Conservation (phyloP, 306 rosid species). For the Cicer judaicum region DNA sequence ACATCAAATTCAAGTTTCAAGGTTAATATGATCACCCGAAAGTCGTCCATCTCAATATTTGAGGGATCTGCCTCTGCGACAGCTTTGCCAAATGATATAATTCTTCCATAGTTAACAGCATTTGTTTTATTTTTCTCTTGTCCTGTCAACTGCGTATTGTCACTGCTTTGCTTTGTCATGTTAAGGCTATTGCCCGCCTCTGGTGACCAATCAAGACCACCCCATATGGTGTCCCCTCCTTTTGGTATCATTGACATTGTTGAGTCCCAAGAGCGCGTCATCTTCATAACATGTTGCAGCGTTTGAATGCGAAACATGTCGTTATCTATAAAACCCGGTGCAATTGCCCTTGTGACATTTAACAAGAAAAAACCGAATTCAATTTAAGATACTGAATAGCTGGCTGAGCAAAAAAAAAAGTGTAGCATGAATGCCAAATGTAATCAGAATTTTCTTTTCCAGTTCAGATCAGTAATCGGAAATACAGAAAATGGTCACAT, state of each 20-base stretch:
- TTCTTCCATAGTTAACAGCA: constrained; percentile 64
- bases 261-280: constrained; percentile 90
- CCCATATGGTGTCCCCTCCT: constrained; percentile 91
- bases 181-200: constrained; percentile 63
- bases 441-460: constrained; percentile 24
- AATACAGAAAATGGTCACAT: constrained; percentile 12
- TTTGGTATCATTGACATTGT: constrained; percentile 93
- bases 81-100: constrained; percentile 78
- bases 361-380: constrained; percentile 38
- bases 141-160: constrained; percentile 40
- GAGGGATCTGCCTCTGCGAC: constrained; percentile 71
- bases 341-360: constrained; percentile 66
- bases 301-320: constrained; percentile 86
- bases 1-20: constrained; percentile 25
- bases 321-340: constrained; percentile 78
- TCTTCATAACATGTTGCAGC: constrained; percentile 80
- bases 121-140: constrained; percentile 48
- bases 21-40: constrained; percentile 56
- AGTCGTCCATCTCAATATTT: constrained; percentile 65
- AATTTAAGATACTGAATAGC: constrained; percentile 26
- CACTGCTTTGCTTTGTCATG: constrained; percentile 51
- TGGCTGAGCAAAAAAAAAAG: constrained; percentile 1
- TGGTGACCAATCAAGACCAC: constrained; percentile 87
- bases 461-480: constrained; percentile 21
- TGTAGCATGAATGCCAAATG: constrained; percentile 12